Evolutionary conservation across 75 land plant genomes (phyloP), one percentile per base, ranked within the genome.

Genomic region (Isoetes taiwanensis): DNA sequence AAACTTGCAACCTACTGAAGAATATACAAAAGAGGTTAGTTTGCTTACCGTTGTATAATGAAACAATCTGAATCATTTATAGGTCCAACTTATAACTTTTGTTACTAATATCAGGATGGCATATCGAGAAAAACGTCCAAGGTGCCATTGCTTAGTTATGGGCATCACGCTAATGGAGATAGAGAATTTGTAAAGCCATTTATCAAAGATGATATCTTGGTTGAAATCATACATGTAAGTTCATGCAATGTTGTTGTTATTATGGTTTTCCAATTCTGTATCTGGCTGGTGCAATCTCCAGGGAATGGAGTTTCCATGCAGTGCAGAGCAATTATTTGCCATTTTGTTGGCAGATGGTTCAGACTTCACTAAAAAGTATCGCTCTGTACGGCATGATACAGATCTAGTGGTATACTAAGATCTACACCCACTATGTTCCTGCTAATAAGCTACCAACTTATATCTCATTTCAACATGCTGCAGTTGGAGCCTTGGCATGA

Each of bases 401-500:
- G 70, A 80, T 64, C 77, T 94, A 20, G 48, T 52, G 72, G 99
- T 89, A 69, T 61, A 75, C n/a, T n/a, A n/a, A n/a, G n/a, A n/a
- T 1, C 19, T 60, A 16, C 52, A 12, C 8, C 19, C 12, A 24
- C 19, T 52, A 3, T 17, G 29, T 30, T 16, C 16, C 20, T 21
- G 37, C 29, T 30, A 2, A 62, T 52, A 3, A 3, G 17, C 32
- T 25, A 46, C 1, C 16, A 26, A 31, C 29, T 21, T 27, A 40
- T 30, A 43, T 1, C 31, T 34, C 29, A 32, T 17, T 37, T 34
- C 39, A 43, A 2, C 34, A 17, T 21, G 61, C 16, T 62, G 14
- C 71, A 93, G 98, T 43, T 87, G 5, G 98, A 82, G 19, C 78
- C 76, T 42, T 93, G 95, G 95, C 90, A 86, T 66, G 71, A 59